phyloP scores from a whole-genome alignment of 2,329 filamentous ascomycete species.

The Epichloe hybrida region DNA sequence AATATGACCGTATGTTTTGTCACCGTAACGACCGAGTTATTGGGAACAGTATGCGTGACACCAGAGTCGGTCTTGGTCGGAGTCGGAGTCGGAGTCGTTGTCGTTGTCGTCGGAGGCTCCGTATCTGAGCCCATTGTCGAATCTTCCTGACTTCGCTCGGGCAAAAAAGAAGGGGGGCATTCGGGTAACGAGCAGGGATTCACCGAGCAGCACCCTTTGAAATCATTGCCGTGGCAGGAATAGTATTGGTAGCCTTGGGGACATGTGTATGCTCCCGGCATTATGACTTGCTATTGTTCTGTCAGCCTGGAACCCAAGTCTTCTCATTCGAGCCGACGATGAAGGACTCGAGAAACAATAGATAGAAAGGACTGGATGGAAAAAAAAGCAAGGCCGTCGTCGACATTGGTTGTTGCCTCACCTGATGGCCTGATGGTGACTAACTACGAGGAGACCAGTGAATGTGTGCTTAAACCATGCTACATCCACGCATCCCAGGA shows the following conservation, averaged over 20 bases:
- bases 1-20: slow-evolving; percentile 21
- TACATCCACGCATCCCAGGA: neutral
- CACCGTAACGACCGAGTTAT: slow-evolving; percentile 20
- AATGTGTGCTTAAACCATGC: neutral
- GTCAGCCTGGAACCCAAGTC: neutral
- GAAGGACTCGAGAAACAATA: neutral
- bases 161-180: slow-evolving; percentile 12
- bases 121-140: neutral
- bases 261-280: slow-evolving; percentile 11
- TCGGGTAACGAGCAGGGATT: slow-evolving; percentile 25
- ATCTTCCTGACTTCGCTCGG: slow-evolving; percentile 8
- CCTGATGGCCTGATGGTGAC: neutral
- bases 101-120: neutral
- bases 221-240: slow-evolving; percentile 22
- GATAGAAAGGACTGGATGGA: no score
- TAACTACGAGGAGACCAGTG: neutral
- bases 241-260: slow-evolving; percentile 21
- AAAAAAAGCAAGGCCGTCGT: no score
- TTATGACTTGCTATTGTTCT: neutral
- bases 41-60: slow-evolving; percentile 23
- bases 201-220: slow-evolving; percentile 31
- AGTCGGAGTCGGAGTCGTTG: neutral
- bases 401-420: neutral
- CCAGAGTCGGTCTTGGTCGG: slow-evolving; percentile 22
- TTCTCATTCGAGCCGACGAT: neutral